Evolutionary conservation across 169 alveolate species (phyloP), one percentile per base, ranked within the genome.

Genomic region (Plasmodium gonderi): DNA sequence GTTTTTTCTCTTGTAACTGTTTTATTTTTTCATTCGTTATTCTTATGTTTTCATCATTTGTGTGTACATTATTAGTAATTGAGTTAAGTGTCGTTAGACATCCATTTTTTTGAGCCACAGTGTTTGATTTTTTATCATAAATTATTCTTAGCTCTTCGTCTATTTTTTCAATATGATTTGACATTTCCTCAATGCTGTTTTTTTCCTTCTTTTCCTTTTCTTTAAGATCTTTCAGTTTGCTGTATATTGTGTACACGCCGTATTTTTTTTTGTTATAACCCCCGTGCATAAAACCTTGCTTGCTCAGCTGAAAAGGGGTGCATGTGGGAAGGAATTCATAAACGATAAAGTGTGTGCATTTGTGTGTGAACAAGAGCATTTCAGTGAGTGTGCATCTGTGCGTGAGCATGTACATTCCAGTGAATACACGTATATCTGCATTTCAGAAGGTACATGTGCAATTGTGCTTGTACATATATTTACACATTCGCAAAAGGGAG

Each of bases 251-350:
- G 47, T 85, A 85, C 5, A 85, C 68, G 31, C 92, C 92, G 79
- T 85, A 85, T 36, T 85, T 85, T 47, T 85, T 85, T 85, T 85
- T 85, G 49, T 20, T 85, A 17, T 85, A 85, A 7, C 92, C 92
- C 2, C 92, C 92, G 64, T 85, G 45, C 87, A 85, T 76, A 42
- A 85, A 85, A 60, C 92, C 92, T n/a, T 85, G 92, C 29, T 85
- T 85, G 92, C 89, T 85, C 65, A 85, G 20, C 92, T 85, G 92
- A 1, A 38, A 26, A 51, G n/a, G 60, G 29, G 75, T 20, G 23
- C 31, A 45, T 65, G 20, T 23, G 31, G 1, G 38, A 72, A 26
- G 38, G 17, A 38, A 38, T 0, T 17, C 69, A 54, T n/a, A 54
- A 54, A 60, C 3, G 33, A 20, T 5, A 36, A 14, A 1, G 72